phyloP scores from a whole-genome alignment of 2,329 filamentous ascomycete species.

The Paracoccidioides lutzii region DNA sequence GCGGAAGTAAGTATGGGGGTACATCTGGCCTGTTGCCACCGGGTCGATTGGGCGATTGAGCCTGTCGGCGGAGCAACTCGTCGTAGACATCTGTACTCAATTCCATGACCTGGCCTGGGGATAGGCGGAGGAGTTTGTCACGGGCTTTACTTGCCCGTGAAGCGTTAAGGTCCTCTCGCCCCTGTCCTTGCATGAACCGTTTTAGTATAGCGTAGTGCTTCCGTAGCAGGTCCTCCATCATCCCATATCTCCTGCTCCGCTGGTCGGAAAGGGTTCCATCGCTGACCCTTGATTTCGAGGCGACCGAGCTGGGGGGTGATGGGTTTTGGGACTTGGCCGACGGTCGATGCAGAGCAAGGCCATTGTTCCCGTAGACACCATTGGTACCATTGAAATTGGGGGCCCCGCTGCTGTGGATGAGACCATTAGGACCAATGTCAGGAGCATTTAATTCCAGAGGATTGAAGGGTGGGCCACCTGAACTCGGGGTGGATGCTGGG shows the following conservation, averaged over 20 bases:
- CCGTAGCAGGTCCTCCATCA: slow-evolving; percentile 56
- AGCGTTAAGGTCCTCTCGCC: slow-evolving; percentile 61
- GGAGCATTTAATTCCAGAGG: slow-evolving; percentile 9
- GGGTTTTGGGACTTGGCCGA: slow-evolving; percentile 46
- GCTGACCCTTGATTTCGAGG: slow-evolving; percentile 54
- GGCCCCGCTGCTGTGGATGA: no score
- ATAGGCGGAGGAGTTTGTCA: slow-evolving; percentile 85
- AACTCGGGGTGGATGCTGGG: slow-evolving; percentile 50
- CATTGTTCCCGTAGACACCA: slow-evolving; percentile 7
- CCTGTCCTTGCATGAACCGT: slow-evolving; percentile 56
- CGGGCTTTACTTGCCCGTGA: slow-evolving; percentile 75
- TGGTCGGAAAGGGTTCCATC: slow-evolving; percentile 58
- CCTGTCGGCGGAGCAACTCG: slow-evolving; percentile 77
- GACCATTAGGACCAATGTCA: neutral
- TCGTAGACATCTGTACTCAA: slow-evolving; percentile 96
- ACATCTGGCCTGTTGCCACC: slow-evolving; percentile 34
- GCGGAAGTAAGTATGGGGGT: slow-evolving; percentile 67
- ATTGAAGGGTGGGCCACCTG: slow-evolving; percentile 37
- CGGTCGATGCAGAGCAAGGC: slow-evolving; percentile 41
- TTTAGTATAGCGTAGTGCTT: slow-evolving; percentile 75
- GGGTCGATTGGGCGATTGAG: slow-evolving; percentile 36
- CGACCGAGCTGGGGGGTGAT: slow-evolving; percentile 80
- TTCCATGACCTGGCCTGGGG: slow-evolving; percentile 88
- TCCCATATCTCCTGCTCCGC: slow-evolving; percentile 46
- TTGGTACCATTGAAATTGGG: neutral